Conservation (phyloP, 2,329 filamentous ascomycete species). For the Sarocladium strictum region DNA sequence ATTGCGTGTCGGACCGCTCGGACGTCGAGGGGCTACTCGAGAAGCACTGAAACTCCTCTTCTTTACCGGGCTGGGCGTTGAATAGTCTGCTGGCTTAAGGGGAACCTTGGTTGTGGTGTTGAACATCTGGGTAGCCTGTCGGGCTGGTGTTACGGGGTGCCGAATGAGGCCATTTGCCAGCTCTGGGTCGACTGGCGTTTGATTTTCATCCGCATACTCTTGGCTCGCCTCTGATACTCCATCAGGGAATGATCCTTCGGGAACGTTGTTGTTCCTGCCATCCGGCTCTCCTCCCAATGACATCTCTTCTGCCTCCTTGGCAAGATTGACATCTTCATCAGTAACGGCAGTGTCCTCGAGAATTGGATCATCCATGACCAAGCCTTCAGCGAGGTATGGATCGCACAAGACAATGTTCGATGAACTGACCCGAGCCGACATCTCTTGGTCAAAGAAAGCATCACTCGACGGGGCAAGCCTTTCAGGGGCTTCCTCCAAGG, state of each 20-base stretch:
- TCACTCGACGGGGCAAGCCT: not conserved
- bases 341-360: slow-evolving; percentile 43
- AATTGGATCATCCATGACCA: slow-evolving; percentile 15
- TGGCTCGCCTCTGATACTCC: slow-evolving; percentile 56
- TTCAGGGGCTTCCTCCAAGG: not conserved
- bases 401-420: not conserved
- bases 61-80: slow-evolving; percentile 42
- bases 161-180: slow-evolving; percentile 22
- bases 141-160: slow-evolving; percentile 55
- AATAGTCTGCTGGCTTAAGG: slow-evolving; percentile 60
- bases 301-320: slow-evolving; percentile 54
- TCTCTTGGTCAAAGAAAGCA: slow-evolving; percentile 3
- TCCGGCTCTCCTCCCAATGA: slow-evolving; percentile 46
- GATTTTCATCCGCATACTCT: slow-evolving; percentile 63
- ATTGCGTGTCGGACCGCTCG: slow-evolving; percentile 37
- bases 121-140: slow-evolving; percentile 43
- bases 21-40: slow-evolving; percentile 37
- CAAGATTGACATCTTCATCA: slow-evolving; percentile 52
- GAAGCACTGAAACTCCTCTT: slow-evolving; percentile 46
- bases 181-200: slow-evolving; percentile 47
- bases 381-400: not conserved
- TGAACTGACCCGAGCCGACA: not conserved
- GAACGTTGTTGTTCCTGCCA: slow-evolving; percentile 28
- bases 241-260: slow-evolving; percentile 34
- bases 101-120: slow-evolving; percentile 75